phyloP scores from a whole-genome alignment of 495 filamentous ascomycete genomes.

The Lophiostoma macrostomum region DNA sequence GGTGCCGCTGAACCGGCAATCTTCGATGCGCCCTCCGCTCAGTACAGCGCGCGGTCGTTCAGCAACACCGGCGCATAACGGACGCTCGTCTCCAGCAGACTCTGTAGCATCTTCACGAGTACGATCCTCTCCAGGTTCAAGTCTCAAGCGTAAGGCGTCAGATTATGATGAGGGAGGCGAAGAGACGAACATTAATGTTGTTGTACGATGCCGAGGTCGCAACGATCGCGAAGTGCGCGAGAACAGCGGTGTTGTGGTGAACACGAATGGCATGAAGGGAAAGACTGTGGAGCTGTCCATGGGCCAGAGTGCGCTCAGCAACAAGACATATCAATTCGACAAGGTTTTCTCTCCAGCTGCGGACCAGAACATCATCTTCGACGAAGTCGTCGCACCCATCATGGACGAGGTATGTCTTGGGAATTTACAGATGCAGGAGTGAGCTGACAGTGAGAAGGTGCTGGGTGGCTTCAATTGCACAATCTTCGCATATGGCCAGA shows the following conservation, averaged over 20 bases:
- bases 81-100: slow-evolving; percentile 60
- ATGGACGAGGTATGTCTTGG: slow-evolving; percentile 72
- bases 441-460: slow-evolving; percentile 57
- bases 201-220: slow-evolving; percentile 88
- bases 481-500: slow-evolving; percentile 97
- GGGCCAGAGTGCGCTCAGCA: slow-evolving; percentile 86
- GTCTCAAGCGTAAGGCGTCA: slow-evolving; percentile 74
- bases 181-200: slow-evolving; percentile 96
- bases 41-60: slow-evolving; percentile 44
- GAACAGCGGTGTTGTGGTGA: slow-evolving; percentile 87
- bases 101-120: slow-evolving; percentile 56
- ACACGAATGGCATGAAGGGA: slow-evolving; percentile 80
- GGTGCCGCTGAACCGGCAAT: slow-evolving; percentile 53
- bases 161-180: slow-evolving; percentile 74
- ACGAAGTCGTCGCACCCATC: slow-evolving; percentile 89
- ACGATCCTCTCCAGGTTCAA: slow-evolving; percentile 45
- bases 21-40: slow-evolving; percentile 47
- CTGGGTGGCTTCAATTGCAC: slow-evolving; percentile 96
- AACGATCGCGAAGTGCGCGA: slow-evolving; percentile 89
- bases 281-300: slow-evolving; percentile 82
- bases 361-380: slow-evolving; percentile 87
- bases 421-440: background rate
- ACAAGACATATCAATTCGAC: slow-evolving; percentile 96
- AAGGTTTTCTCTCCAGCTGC: slow-evolving; percentile 95
- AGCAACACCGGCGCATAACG: slow-evolving; percentile 44